These are phyloP conservation scores for Apiosordaria backusii DNA, from an alignment of 495 filamentous ascomycete species.

Conservation along the genomic window DNA sequence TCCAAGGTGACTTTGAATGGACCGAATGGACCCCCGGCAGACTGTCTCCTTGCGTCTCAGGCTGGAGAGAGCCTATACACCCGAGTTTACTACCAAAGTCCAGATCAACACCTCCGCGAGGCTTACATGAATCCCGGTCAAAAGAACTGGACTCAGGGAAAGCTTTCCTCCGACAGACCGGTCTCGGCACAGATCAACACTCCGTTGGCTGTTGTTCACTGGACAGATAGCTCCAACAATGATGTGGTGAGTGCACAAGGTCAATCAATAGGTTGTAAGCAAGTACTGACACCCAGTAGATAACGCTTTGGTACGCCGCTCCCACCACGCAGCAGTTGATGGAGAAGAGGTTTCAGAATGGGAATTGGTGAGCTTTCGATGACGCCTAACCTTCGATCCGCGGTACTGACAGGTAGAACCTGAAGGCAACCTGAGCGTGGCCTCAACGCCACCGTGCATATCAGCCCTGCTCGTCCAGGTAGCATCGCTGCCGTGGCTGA, in stretches of 20 bases:
- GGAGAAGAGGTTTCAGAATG: neutral
- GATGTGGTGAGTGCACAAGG: neutral
- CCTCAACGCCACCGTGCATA: neutral
- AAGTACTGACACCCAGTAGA: neutral
- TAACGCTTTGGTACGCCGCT: neutral
- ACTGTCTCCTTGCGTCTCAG: neutral
- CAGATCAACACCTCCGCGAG: neutral
- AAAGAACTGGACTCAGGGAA: neutral
- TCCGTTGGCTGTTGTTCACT: neutral
- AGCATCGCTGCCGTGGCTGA: neutral
- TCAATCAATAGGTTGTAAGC: neutral
- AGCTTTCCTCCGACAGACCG: neutral
- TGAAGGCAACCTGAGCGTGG: neutral
- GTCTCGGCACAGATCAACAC: neutral
- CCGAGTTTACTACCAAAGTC: neutral
- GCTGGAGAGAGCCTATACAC: neutral
- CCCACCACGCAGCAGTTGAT: neutral
- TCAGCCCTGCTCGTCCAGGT: neutral
- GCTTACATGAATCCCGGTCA: neutral
- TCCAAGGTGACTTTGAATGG: neutral
- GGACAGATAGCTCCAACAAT: neutral
- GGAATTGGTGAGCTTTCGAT: neutral
- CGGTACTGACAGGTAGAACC: neutral
- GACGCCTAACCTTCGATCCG: neutral
- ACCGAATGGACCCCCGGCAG: neutral